Base-by-base conservation (phyloP, 768 basidiomycete species). In the Polyporus arcularius region DNA sequence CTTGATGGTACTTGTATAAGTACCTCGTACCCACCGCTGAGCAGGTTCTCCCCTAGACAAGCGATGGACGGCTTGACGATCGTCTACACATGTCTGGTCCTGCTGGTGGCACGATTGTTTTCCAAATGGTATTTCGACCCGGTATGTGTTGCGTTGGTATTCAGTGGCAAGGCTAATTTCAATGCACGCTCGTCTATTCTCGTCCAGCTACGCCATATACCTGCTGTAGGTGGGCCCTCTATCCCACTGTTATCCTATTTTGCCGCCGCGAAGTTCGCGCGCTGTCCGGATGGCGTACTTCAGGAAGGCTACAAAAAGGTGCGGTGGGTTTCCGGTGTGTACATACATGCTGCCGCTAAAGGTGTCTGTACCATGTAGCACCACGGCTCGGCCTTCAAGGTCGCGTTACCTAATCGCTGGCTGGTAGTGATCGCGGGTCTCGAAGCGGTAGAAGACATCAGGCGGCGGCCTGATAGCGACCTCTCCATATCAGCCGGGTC, bases 361-460 rank as follows among this genome's bases (percentile, higher is more conserved):
- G 6, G 30, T 35, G 35, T 35, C 35, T 35, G 35, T 45, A 69
- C 67, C 57, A 66, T 35, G 35, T 45, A 69, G 68, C 57, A 66
- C 53, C 62, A 61, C 14, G 55, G 42, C 2, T 58, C 63, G 15
- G 40, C 63, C 11, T 85, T 82, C 70, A 79, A 78, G 67, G 69
- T 84, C 4, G 71, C 81, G 0, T 71, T 71, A 40, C 65, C 79
- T 42, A 71, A 79, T 42, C 71, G 75, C 51, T 85, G 84, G 83
- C 63, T 77, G 15, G 73, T 83, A 26, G 68, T 85, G 9, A 67
- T 80, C 18, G 74, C 74, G 30, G 78, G 80, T 3, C 68, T 72
- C 0, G 58, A 77, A n/a, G 70, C 78, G 40, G 70, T 84, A 12
- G 80, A 85, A 11, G 84, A 86, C 51, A 67, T 87, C 16, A 76